Percentiles rank a stretch among this genome's conserved stretches.
Evolutionary conservation across 2,329 filamentous ascomycete genomes (phyloP).

Genomic region (Exophiala phaeomuriformis): DNA sequence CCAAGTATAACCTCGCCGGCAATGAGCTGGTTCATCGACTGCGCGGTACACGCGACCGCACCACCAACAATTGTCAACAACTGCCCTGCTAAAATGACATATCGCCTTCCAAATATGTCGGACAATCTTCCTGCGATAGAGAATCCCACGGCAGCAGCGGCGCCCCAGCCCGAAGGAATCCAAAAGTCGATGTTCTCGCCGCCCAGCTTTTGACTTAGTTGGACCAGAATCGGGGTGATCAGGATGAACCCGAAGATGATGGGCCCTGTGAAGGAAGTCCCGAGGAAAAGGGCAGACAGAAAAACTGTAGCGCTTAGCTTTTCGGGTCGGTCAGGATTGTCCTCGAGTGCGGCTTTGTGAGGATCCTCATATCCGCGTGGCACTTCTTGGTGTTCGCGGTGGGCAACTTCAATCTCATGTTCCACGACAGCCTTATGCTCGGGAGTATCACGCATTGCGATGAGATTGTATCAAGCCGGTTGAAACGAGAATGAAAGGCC

Average conservation of each 20-base stretch:
- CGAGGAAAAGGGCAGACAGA: conserved; percentile 19
- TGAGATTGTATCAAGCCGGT: background rate
- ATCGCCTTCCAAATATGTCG: conserved; percentile 19
- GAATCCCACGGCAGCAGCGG: conserved; percentile 15
- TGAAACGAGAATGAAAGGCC: too few relatives aligned
- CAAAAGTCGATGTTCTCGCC: conserved; percentile 18
- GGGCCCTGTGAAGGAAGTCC: conserved; percentile 18
- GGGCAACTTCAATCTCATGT: conserved; percentile 15
- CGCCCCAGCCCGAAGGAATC: conserved; percentile 20
- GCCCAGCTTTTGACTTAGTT: conserved; percentile 17
- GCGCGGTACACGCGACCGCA: conserved; percentile 16
- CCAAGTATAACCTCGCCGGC: conserved; percentile 19
- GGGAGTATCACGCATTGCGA: conserved; percentile 8
- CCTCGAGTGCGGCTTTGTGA: conserved; percentile 19
- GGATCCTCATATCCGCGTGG: conserved; percentile 16
- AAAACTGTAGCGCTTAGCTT: conserved; percentile 17
- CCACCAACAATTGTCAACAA: conserved; percentile 16
- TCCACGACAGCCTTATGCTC: conserved; percentile 13
- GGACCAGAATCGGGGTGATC: conserved; percentile 16
- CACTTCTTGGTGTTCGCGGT: conserved; percentile 8
- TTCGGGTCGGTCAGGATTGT: conserved; percentile 16
- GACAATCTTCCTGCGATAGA: conserved; percentile 18
- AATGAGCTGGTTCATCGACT: conserved; percentile 20
- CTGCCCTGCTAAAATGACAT: conserved; percentile 20
- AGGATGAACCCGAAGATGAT: conserved; percentile 22